These are phyloP conservation scores for Penicillium polonicum DNA, from an alignment of 2,329 filamentous ascomycete species.

Conservation along the genomic window DNA sequence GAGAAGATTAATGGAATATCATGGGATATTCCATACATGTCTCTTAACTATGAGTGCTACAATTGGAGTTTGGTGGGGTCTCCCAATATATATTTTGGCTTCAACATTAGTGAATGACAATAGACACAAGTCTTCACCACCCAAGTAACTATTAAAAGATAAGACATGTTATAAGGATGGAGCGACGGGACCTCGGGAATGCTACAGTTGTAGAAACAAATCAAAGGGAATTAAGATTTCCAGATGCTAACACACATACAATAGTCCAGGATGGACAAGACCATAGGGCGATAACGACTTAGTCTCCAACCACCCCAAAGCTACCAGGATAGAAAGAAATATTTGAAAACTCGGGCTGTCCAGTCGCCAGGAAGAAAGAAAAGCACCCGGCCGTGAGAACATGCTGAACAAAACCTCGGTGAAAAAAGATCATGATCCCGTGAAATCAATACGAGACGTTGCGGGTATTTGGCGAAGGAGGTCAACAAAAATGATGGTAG, in stretches of 20 bases:
- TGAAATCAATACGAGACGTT: constrained; percentile 24
- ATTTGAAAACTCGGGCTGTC: constrained; percentile 1
- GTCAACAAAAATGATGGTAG: constrained; percentile 11
- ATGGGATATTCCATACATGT: not conserved
- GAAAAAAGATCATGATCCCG: constrained; percentile 18
- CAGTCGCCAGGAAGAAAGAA: constrained; percentile 11
- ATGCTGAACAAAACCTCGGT: constrained; percentile 14
- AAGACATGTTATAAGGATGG: too few relatives aligned
- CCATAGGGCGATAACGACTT: not conserved
- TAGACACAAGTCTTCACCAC: not conserved
- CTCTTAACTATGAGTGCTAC: too few relatives aligned
- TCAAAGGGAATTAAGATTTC: constrained; percentile 1
- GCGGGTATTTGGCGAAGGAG: constrained; percentile 22
- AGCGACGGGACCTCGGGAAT: not conserved
- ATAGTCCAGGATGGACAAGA: not conserved
- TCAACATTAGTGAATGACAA: not conserved
- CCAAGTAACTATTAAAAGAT: not conserved
- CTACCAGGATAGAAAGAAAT: constrained; percentile 1
- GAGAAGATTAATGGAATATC: too few relatives aligned
- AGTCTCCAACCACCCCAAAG: not conserved
- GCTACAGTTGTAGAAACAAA: not conserved
- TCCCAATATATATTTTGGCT: not conserved
- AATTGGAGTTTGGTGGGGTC: not conserved
- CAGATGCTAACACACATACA: constrained; percentile 4
- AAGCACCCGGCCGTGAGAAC: constrained; percentile 9